Evolutionary conservation across 148 eudicot genomes (phyloP).

Genomic region (Silene uniflora): DNA sequence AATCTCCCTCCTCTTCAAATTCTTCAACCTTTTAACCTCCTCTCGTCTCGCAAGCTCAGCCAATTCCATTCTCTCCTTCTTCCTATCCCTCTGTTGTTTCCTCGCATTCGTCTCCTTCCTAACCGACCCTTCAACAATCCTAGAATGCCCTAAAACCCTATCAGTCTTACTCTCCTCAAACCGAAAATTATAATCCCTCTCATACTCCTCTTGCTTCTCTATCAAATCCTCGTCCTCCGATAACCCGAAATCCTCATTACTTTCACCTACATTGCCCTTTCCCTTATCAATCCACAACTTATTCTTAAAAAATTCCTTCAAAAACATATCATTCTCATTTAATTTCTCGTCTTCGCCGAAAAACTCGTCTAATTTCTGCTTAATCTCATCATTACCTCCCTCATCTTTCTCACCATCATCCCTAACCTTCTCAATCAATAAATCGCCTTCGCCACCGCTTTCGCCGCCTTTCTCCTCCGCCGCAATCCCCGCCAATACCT

Average conservation of each 20-base stretch:
- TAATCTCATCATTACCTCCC: constrained; percentile 40
- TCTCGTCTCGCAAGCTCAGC: constrained; percentile 70
- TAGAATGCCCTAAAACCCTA: constrained; percentile 65
- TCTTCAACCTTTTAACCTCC: constrained; percentile 90
- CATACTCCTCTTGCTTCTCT: constrained; percentile 79
- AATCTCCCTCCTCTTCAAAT: constrained; percentile 83
- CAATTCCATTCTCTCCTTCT: constrained; percentile 74
- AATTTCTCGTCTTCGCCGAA: constrained; percentile 71
- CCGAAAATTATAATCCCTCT: constrained; percentile 76
- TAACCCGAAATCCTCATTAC: constrained; percentile 33
- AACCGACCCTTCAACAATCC: constrained; percentile 70
- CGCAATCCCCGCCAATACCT: constrained; percentile 38
- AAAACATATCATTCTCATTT: constrained; percentile 55
- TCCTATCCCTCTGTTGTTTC: constrained; percentile 74
- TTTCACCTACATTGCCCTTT: constrained; percentile 18
- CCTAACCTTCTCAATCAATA: constrained; percentile 44
- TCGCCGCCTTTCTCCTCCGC: constrained; percentile 37
- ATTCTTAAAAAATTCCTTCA: constrained; percentile 69
- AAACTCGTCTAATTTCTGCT: constrained; percentile 59
- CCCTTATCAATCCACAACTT: constrained; percentile 70
- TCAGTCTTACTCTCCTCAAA: constrained; percentile 74
- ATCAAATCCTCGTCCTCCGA: constrained; percentile 79
- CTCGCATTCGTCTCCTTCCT: constrained; percentile 81
- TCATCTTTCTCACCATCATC: constrained; percentile 29
- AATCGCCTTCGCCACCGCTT: constrained; percentile 37